phyloP scores from a whole-genome alignment of 306 rosid species.

The Quercus bicolor region DNA sequence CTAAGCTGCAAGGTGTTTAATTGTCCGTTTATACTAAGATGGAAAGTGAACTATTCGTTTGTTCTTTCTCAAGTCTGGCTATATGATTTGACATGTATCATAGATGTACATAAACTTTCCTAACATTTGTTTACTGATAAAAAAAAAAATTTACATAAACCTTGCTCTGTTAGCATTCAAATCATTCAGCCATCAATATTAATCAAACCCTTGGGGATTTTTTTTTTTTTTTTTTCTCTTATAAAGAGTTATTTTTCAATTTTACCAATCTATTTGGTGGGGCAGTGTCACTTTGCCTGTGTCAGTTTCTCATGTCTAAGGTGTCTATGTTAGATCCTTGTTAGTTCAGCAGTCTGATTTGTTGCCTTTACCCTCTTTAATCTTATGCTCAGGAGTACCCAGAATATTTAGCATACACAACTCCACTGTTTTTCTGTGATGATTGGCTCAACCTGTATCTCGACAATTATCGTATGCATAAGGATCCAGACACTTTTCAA shows the following conservation, averaged over 20 bases:
- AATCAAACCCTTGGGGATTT: neutral
- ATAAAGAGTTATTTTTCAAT: neutral
- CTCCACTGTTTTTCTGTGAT: conserved; percentile 75
- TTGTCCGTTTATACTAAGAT: neutral
- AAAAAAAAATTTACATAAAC: neutral
- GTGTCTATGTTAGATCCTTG: conserved; percentile 16
- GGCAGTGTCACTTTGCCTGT: neutral
- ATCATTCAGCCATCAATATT: neutral
- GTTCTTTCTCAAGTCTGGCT: neutral
- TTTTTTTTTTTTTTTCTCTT: neutral
- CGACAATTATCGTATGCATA: conserved; percentile 68
- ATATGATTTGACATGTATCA: neutral
- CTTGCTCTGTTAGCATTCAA: neutral
- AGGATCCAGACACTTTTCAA: conserved; percentile 47
- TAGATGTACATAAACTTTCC: neutral
- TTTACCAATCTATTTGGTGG: neutral
- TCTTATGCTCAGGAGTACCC: conserved; percentile 70
- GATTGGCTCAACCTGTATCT: conserved; percentile 95
- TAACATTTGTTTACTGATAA: too few species aligned
- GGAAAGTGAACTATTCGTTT: neutral
- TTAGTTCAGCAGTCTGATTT: conserved; percentile 12
- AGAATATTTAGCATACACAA: conserved; percentile 65
- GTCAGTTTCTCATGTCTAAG: neutral
- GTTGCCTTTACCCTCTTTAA: conserved; percentile 23
- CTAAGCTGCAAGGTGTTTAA: neutral